Evolutionary conservation across 768 basidiomycete species (phyloP).

Genomic region (Serpula lacrymans): DNA sequence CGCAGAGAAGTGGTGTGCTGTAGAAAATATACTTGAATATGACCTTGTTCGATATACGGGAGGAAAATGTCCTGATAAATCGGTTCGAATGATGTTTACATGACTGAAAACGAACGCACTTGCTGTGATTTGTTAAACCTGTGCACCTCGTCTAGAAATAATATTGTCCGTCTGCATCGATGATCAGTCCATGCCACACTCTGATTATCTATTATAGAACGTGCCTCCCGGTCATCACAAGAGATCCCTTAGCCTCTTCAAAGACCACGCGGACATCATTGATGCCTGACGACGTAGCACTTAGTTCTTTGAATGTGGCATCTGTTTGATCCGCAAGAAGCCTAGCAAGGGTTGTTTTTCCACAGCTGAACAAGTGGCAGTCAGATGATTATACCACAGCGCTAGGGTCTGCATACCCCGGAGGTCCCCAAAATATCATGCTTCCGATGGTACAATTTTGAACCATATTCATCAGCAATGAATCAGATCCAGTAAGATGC

Average conservation of each 20-base stretch:
- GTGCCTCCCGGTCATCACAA: conserved; percentile 64
- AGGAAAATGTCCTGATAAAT: conserved; percentile 66
- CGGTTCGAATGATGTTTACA: conserved; percentile 9
- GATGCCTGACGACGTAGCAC: conserved; percentile 66
- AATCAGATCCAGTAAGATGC: conserved; percentile 56
- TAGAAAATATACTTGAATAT: conserved; percentile 51
- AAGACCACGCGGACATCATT: conserved; percentile 71
- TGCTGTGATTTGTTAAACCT: conserved; percentile 73
- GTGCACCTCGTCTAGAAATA: conserved; percentile 86
- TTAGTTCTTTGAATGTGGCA: conserved; percentile 70
- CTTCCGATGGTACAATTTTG: conserved; percentile 53
- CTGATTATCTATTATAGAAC: not conserved
- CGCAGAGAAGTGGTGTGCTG: not conserved
- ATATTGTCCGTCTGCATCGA: conserved; percentile 54
- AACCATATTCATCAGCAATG: conserved; percentile 52
- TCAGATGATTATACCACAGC: no score
- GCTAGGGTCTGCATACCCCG: conserved; percentile 44
- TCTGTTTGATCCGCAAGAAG: conserved; percentile 59
- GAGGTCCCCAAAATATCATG: conserved; percentile 73
- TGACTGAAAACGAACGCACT: conserved; percentile 28
- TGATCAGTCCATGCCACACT: conserved; percentile 5
- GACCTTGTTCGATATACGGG: conserved; percentile 76
- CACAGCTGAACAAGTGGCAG: conserved; percentile 40
- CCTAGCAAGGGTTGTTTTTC: conserved; percentile 75
- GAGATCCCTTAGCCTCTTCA: conserved; percentile 67